These are phyloP conservation scores for Amanita jacksonii DNA, from an alignment of 768 basidiomycete genomes.

Conservation along the genomic window DNA sequence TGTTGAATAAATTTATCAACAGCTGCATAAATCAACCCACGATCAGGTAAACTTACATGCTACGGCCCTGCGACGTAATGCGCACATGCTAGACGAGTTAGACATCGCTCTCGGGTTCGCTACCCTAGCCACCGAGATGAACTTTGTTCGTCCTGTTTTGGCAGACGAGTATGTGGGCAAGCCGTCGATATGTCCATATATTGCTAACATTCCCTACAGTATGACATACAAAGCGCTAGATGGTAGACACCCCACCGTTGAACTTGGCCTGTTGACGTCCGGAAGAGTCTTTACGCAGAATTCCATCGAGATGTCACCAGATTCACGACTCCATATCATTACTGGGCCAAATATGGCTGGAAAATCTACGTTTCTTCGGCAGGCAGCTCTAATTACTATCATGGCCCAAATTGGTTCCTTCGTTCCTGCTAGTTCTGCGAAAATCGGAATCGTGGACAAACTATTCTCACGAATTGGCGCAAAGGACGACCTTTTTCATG, in stretches of 20 bases:
- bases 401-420: slow-evolving; percentile 91
- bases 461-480: slow-evolving; percentile 94
- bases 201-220: too few species aligned
- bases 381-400: slow-evolving; percentile 82
- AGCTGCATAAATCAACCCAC: background rate
- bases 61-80: slow-evolving; percentile 55
- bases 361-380: slow-evolving; percentile 89
- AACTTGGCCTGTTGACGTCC: slow-evolving; percentile 67
- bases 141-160: slow-evolving; percentile 63
- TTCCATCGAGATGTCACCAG: slow-evolving; percentile 50
- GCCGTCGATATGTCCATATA: too few species aligned
- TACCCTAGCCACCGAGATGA: slow-evolving; percentile 66
- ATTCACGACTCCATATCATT: slow-evolving; percentile 66
- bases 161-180: slow-evolving; percentile 61
- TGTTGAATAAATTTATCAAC: background rate
- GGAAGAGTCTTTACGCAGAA: slow-evolving; percentile 84
- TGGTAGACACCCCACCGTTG: slow-evolving; percentile 91
- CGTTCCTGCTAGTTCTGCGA: slow-evolving; percentile 80
- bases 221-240: slow-evolving; percentile 57
- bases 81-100: slow-evolving; percentile 75
- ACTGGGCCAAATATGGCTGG: slow-evolving; percentile 97
- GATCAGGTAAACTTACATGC: slow-evolving; percentile 54
- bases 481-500: slow-evolving; percentile 88
- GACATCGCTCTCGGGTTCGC: slow-evolving; percentile 82
- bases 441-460: slow-evolving; percentile 80